A percentile compares a stretch with the other conserved stretches of the same genome.
phyloP scores from a whole-genome alignment of 257 asterid genomes.

The Haberlea rhodopensis region DNA sequence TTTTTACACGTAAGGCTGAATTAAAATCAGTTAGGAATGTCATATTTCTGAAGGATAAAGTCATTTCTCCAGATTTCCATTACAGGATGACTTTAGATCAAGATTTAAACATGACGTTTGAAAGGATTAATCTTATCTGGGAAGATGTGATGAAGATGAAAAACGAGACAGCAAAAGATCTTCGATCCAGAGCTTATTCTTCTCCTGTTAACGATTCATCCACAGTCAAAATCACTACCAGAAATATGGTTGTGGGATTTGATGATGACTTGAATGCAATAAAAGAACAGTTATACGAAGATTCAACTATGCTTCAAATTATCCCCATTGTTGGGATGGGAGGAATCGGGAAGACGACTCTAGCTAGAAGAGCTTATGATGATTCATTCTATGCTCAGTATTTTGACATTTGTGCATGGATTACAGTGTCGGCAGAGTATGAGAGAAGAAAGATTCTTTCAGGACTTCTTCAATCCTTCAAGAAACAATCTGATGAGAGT shows the following conservation, averaged over 20 bases:
- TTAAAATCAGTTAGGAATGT: no score
- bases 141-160: no score
- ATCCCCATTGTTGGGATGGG: slow-evolving; percentile 21
- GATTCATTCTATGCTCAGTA: neutral
- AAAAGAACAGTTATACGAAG: no score
- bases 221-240: neutral
- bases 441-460: neutral
- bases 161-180: no score
- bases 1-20: no score
- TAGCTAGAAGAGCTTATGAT: neutral
- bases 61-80: no score
- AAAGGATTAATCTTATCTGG: neutral
- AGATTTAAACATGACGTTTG: neutral
- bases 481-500: neutral
- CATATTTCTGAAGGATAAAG: no score
- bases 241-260: slow-evolving; percentile 16
- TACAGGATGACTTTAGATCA: neutral
- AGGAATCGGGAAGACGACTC: no score
- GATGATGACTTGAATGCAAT: no score
- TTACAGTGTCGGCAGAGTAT: slow-evolving; percentile 12
- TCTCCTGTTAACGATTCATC: neutral
- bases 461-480: slow-evolving; percentile 3
- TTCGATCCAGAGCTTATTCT: neutral
- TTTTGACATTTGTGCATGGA: slow-evolving; percentile 21
- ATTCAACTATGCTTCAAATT: neutral